Evolutionary conservation across 352 stramenopile species (phyloP), one percentile per base, ranked within the genome.

Genomic region (Pythium brassicae): DNA sequence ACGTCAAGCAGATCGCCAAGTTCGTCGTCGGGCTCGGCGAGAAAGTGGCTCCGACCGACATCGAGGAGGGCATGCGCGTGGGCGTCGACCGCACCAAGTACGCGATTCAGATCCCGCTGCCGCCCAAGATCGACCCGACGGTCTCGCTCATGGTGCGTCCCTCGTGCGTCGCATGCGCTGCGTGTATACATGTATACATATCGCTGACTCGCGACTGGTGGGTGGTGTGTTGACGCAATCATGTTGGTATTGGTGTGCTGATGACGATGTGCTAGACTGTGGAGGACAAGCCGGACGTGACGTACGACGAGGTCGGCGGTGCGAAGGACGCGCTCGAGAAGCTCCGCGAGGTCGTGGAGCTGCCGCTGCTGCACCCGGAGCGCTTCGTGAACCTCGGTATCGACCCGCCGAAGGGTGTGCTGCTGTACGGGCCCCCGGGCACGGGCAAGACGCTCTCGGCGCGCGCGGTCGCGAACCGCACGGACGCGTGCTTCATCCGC

Each of bases 1-100:
- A 99, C 73, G 94, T 99, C 62, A 98, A 99, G 71, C 97, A 99
- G 77, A 99, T 99, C 80, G 97, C 97, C 61, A 99, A 99, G 78
- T 99, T 99, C 69, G 97, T 99, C 19, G 97, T 99, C 15, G 96
- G 94, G 4, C 70, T 99, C 0, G 97, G 96, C 40, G 96, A 99
- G 62, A 99, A 99, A 70, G 97, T 99, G 0, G 96, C 97, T 3
- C 96, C 97, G 1, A 99, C 97, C 15, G 97, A 99, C 66, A 98
- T 99, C 60, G 97, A 99, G 74, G 97, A 99, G 65, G 96, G 97
- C 14, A 99, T 99, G 97, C 92, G 97, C 53, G 97, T 99, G 0
- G 97, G 96, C 42, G 96, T 99, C n/a, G 96, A 99, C 65, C 83
- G 91, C 56, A 96, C 90, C 50, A 97, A 98, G 76, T 98, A 98